Evolutionary conservation across 495 filamentous ascomycete genomes (phyloP), one percentile per base, ranked within the genome.

Genomic region (Tetracladium setigerum): DNA sequence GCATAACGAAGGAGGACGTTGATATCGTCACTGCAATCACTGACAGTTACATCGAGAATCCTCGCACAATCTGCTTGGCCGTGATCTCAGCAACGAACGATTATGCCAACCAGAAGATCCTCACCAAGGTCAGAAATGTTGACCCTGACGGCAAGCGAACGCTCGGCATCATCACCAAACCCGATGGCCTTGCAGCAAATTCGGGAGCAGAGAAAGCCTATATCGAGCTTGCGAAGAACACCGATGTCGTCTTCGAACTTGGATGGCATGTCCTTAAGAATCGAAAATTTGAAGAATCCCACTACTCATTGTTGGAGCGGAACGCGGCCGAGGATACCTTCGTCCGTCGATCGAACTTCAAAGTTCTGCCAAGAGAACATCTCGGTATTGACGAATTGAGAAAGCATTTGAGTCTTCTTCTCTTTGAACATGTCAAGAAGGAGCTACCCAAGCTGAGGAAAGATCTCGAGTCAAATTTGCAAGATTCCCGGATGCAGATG

Each of bases 191-290:
- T 1, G 42, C 52, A 13, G 41, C 61, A 0, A 69, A 71, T 1
- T 76, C 74, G 8, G 60, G 57, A 4, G 72, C 60, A 10, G 75
- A 87, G 46, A 47, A 45, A 0, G 54, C 55, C 5, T 87, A 72
- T 50, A 45, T 86, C 1, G 55, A 71, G 0, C 62, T 85, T 0
- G 70, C 79, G 0, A 58, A 63, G 22, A 89, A 89, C 49, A 65
- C 76, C 24, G 74, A 87, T 41, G 63, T 82, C 13, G 60, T 58
- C 18, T 76, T 89, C 39, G 64, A 72, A 17, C 72, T 87, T 2
- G 84, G 82, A 4, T 88, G 81, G 82, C 81, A 87, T 60, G 74
- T 82, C 2, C 58, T 90, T 17, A 74, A 74, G 7, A 87, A 86
- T 51, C 67, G 76, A 2, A 58, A 58, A 5, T 76, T 73, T 44